A percentile compares a stretch with the other conserved stretches of the same genome.
phyloP scores from a whole-genome alignment of 805 yeast genomes.

The Brettanomyces sp. region DNA sequence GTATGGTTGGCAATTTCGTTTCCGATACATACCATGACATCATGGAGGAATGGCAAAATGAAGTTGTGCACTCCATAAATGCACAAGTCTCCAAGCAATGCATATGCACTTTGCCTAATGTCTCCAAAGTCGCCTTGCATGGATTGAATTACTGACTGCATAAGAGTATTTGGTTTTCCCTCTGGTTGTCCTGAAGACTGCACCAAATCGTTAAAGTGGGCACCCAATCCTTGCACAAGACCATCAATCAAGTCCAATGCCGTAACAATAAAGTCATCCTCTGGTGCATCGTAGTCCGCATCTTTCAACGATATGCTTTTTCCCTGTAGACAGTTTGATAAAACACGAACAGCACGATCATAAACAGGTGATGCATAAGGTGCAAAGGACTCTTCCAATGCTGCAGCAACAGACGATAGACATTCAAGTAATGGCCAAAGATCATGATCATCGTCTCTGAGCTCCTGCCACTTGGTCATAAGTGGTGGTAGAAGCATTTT shows the following conservation, averaged over 20 bases:
- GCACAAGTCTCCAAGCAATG: conserved; percentile 83
- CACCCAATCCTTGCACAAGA: conserved; percentile 77
- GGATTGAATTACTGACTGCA: conserved; percentile 58
- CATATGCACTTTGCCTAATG: conserved; percentile 90
- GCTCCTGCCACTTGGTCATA: conserved; percentile 66
- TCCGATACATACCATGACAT: conserved; percentile 56
- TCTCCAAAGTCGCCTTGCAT: conserved; percentile 71
- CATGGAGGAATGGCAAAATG: conserved; percentile 38
- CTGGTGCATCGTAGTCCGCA: conserved; percentile 67
- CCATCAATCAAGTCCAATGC: conserved; percentile 89
- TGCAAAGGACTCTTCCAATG: conserved; percentile 74
- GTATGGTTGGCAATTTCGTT: conserved; percentile 52
- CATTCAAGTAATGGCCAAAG: conserved; percentile 92
- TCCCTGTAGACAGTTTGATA: conserved; percentile 57
- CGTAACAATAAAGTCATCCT: conserved; percentile 83
- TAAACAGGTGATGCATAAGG: conserved; percentile 87
- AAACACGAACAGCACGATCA: conserved; percentile 62
- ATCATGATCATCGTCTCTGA: conserved; percentile 72
- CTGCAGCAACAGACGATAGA: conserved; percentile 83
- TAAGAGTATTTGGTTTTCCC: conserved; percentile 28
- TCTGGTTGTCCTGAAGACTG: conserved; percentile 9
- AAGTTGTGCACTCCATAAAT: conserved; percentile 41
- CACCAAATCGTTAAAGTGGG: conserved; percentile 44
- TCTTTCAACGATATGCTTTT: conserved; percentile 56
- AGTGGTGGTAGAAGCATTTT: conserved; percentile 70